A percentile compares a stretch with the other conserved stretches of the same genome.
Evolutionary conservation across 331 rosid genomes (phyloP).

Genomic region (Malus hybrid): DNA sequence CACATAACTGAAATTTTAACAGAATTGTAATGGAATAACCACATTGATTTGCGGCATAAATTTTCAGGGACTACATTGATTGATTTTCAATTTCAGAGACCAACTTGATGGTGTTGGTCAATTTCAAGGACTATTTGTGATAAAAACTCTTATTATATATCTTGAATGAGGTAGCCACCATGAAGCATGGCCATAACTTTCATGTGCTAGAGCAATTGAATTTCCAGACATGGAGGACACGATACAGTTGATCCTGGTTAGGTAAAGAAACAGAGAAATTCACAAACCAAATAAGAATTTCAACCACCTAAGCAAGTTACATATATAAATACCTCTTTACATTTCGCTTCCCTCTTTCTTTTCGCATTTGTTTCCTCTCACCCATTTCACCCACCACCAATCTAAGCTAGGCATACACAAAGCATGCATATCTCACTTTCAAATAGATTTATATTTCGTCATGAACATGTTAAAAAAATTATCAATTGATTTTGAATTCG

Average conservation of each 20-base stretch:
- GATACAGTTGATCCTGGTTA: background rate
- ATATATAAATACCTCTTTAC: background rate
- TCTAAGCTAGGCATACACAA: background rate
- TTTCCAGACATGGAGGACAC: background rate
- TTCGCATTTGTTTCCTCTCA: background rate
- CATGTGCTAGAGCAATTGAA: background rate
- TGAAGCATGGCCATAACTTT: background rate
- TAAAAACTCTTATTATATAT: background rate
- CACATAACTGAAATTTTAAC: too few species aligned
- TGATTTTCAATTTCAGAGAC: too few species aligned
- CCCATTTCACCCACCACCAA: background rate
- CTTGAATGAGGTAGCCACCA: background rate
- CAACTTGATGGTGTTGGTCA: too few species aligned
- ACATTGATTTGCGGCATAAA: too few species aligned
- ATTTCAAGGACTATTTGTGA: too few species aligned
- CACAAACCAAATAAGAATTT: background rate
- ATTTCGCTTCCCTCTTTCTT: background rate
- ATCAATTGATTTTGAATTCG: background rate
- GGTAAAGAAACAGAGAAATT: background rate
- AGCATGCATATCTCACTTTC: background rate
- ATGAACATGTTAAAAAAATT: background rate
- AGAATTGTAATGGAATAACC: too few species aligned
- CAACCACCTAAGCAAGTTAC: background rate
- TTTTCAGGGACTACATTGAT: too few species aligned
- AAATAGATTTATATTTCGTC: background rate